Evolutionary conservation across 1,284 basidiomycete genomes (phyloP).

Genomic region (Ustilago lituana): DNA sequence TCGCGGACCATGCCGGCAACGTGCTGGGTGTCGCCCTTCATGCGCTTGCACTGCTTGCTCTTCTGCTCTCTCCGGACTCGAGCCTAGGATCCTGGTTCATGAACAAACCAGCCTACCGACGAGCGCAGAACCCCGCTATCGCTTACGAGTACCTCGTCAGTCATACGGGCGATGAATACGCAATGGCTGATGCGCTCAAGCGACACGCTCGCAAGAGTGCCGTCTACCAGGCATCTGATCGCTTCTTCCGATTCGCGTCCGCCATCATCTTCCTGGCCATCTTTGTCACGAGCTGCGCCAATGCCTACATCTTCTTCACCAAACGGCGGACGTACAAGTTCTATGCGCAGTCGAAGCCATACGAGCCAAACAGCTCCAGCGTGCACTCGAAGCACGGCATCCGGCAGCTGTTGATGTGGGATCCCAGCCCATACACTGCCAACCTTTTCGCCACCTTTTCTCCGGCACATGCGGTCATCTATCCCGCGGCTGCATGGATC

Average conservation of each 20-base stretch:
- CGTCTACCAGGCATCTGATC: slow-evolving; percentile 32
- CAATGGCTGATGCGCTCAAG: slow-evolving; percentile 44
- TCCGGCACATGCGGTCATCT: slow-evolving; percentile 37
- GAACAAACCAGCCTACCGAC: slow-evolving; percentile 40
- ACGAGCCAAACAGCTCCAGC: slow-evolving; percentile 27
- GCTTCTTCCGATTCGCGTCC: slow-evolving; percentile 40
- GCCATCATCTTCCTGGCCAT: slow-evolving; percentile 24
- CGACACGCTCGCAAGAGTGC: slow-evolving; percentile 35
- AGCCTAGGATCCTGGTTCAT: slow-evolving; percentile 37
- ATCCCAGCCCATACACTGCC: slow-evolving; percentile 34
- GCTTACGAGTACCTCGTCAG: slow-evolving; percentile 45
- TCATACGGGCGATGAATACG: slow-evolving; percentile 44
- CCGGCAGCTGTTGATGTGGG: slow-evolving; percentile 44
- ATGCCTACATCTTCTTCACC: slow-evolving; percentile 51
- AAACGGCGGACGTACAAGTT: slow-evolving; percentile 45
- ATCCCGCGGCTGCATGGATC: slow-evolving; percentile 27
- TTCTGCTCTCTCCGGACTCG: slow-evolving; percentile 41
- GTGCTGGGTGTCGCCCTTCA: slow-evolving; percentile 39
- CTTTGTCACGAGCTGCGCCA: slow-evolving; percentile 32
- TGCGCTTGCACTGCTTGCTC: slow-evolving; percentile 32
- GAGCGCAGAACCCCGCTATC: slow-evolving; percentile 42
- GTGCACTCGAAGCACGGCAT: slow-evolving; percentile 34
- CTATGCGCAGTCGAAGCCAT: slow-evolving; percentile 29
- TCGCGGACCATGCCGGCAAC: slow-evolving; percentile 44
- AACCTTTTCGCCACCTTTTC: slow-evolving; percentile 45